Evolutionary conservation across 495 filamentous ascomycete species (phyloP), one percentile per base, ranked within the genome.

Genomic region (Neurospora sp.): DNA sequence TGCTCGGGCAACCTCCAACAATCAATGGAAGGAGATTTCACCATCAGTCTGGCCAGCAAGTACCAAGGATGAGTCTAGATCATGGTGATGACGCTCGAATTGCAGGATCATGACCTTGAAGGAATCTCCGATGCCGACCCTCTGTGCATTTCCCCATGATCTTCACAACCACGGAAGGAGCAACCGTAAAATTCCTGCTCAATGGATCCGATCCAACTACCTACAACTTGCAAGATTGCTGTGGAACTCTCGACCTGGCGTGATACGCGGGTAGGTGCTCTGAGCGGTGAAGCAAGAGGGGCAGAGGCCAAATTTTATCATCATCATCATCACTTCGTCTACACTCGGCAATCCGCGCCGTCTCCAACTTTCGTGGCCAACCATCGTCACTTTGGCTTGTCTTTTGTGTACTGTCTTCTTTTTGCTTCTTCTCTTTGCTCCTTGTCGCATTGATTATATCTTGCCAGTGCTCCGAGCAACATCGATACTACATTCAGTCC

Each of bases 401-500:
- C 14, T 65, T 12, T 37, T 35, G 53, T 65, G 53, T 65, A 18
- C 6, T 65, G 53, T 18, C 9, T 31, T 35, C 53, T 22, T 59
- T 31, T 53, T 18, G 22, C 22, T 38, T 61, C 70, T 27, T 20
- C 10, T 59, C 16, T 4, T 70, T 35, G 41, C 22, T 59, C 18
- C 70, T 37, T 71, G 20, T 61, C 8, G 31, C 42, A 71, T 31
- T 31, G 27, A 31, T 53, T 42, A 47, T 37, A 59, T 35, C 40
- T n/a, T 61, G 70, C 14, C 53, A 65, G 27, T 31, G 75, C n/a
- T 72, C 45, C 71, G 69, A 77, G 3, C 71, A 77, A 70, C 72
- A 40, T 59, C 31, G 35, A 27, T 31, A 47, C 31, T 39, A 22
- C 41, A 61, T 70, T 37, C 18, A 68, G 42, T 72, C 39, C 42